Evolutionary conservation across 2,329 filamentous ascomycete genomes (phyloP).

Genomic region (Fusarium dimerum): DNA sequence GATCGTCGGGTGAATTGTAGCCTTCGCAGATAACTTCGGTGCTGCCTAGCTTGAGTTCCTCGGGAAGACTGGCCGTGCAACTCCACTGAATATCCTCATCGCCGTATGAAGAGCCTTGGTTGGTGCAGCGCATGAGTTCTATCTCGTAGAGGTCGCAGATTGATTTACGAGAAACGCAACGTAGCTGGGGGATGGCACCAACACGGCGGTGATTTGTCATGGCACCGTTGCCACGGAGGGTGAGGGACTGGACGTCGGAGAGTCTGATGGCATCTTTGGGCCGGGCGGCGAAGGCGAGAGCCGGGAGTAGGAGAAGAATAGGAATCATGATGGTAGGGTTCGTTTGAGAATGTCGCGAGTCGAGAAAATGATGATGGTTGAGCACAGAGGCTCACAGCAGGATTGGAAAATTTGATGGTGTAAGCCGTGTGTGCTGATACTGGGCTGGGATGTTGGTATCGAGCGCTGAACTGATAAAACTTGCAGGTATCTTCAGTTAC

Average conservation of each 20-base stretch:
- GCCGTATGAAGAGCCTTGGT: constrained; percentile 79
- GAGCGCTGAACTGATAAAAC: background rate
- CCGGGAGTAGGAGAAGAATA: constrained; percentile 26
- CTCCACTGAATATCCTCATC: constrained; percentile 87
- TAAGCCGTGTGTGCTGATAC: background rate
- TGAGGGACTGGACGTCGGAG: constrained; percentile 72
- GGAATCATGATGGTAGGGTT: constrained; percentile 31
- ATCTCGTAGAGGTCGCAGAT: constrained; percentile 71
- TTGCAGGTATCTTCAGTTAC: background rate
- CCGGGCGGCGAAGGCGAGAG: constrained; percentile 28
- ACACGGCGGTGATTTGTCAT: constrained; percentile 77
- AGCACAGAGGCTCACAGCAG: background rate
- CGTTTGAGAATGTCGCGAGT: background rate
- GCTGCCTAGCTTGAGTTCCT: constrained; percentile 69
- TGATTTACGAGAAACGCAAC: constrained; percentile 67
- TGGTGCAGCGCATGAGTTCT: constrained; percentile 86
- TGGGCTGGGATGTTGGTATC: background rate
- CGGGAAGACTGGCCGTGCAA: constrained; percentile 66
- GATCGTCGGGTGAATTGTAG: constrained; percentile 74
- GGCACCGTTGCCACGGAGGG: constrained; percentile 64
- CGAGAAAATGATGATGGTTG: background rate
- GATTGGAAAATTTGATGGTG: background rate
- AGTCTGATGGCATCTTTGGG: constrained; percentile 58
- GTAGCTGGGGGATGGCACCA: constrained; percentile 73
- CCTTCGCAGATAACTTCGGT: constrained; percentile 95